Conservation (phyloP, 2,329 filamentous ascomycete species). For the Microthyrium microscopicum region DNA sequence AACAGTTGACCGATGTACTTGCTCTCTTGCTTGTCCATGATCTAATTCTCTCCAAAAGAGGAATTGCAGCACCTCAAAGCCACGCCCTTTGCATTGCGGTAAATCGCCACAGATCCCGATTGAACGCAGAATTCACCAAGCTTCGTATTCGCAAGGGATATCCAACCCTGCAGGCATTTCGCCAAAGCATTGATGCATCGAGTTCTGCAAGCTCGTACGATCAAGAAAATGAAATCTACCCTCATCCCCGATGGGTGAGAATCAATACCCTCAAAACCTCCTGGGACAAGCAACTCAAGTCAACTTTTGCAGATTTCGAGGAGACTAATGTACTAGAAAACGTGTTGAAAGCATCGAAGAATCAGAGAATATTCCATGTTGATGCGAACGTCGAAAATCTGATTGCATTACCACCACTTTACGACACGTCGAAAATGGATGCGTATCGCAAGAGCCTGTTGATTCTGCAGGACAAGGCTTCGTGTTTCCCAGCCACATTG, state of each 20-base stretch:
- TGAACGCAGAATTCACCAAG: slow-evolving; percentile 70
- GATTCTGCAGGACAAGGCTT: slow-evolving; percentile 92
- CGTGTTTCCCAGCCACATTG: slow-evolving; percentile 87
- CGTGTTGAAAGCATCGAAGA: slow-evolving; percentile 29
- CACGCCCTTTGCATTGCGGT: slow-evolving; percentile 65
- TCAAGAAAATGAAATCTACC: slow-evolving; percentile 26
- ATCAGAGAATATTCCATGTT: slow-evolving; percentile 43
- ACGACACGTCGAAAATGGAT: slow-evolving; percentile 54
- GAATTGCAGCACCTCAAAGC: slow-evolving; percentile 62
- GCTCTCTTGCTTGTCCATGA: slow-evolving; percentile 77
- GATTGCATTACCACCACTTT: slow-evolving; percentile 55
- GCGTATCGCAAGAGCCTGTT: slow-evolving; percentile 64
- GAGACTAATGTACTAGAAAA: slow-evolving; percentile 39
- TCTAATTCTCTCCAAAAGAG: slow-evolving; percentile 61
- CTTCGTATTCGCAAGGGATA: slow-evolving; percentile 57
- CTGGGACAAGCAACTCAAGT: slow-evolving; percentile 53
- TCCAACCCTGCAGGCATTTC: slow-evolving; percentile 49
- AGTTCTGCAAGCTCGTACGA: too few species aligned
- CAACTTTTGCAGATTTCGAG: slow-evolving; percentile 52
- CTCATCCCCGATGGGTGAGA: slow-evolving; percentile 80
- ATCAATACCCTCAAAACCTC: slow-evolving; percentile 65
- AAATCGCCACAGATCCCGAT: slow-evolving; percentile 63
- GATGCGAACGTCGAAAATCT: slow-evolving; percentile 73
- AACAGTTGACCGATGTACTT: slow-evolving; percentile 66
- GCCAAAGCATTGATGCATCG: slow-evolving; percentile 39